Conservation (phyloP, 176 grass and related monocot genomes). For the Saccharum officinarum region DNA sequence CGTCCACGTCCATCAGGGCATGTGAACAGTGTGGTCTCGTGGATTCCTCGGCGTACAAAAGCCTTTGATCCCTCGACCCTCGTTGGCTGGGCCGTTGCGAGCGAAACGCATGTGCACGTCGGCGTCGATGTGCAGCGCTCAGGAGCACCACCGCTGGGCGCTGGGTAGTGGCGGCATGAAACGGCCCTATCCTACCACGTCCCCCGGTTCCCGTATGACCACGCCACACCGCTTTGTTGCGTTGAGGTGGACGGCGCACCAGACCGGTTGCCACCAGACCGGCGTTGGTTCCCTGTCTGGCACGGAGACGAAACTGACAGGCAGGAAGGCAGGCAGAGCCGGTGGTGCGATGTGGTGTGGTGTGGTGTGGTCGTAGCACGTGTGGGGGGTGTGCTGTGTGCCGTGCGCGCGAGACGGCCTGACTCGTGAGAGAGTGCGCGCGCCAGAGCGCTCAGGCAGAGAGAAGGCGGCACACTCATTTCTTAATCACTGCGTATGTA, state of each 20-base stretch:
- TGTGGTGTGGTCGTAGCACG: not conserved
- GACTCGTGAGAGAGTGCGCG: not conserved
- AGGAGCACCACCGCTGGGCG: not conserved
- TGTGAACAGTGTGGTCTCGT: no score
- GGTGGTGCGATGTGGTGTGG: not conserved
- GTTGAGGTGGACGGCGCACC: slow-evolving; percentile 24
- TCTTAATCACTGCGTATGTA: slow-evolving; percentile 30
- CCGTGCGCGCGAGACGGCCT: not conserved
- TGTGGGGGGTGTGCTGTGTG: no score
- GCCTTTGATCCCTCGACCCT: no score
- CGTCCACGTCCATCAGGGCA: no score
- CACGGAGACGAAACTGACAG: not conserved
- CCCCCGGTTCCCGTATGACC: slow-evolving; percentile 31
- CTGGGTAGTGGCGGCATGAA: not conserved
- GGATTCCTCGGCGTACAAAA: no score
- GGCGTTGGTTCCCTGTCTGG: slow-evolving; percentile 3
- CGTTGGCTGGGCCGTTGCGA: not conserved
- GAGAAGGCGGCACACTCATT: not conserved
- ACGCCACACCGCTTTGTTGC: slow-evolving; percentile 10
- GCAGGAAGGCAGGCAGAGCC: not conserved
- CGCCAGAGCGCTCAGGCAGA: not conserved
- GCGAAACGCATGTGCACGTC: no score
- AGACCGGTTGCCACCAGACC: not conserved
- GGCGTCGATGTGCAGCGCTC: not conserved
- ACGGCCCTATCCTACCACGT: slow-evolving; percentile 28